phyloP scores from a whole-genome alignment of 441 rosid genomes.

The Croton laevigatus region DNA sequence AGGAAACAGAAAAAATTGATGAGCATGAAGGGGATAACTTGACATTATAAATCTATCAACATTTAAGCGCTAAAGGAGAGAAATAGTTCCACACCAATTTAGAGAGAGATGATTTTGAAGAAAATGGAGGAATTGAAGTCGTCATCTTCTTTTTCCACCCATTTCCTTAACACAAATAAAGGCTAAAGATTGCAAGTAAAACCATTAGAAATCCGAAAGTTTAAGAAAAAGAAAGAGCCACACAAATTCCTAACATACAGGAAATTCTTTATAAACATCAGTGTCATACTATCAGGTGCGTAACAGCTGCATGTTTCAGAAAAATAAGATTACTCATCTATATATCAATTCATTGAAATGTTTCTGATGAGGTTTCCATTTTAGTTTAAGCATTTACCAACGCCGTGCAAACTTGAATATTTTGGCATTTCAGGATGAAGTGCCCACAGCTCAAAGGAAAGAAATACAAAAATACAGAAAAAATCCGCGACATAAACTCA shows the following conservation, averaged over 20 bases:
- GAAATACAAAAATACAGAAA: too few relatives aligned
- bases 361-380: neutral
- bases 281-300: neutral
- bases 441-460: too few relatives aligned
- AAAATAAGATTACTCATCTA: neutral
- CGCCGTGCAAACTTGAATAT: neutral
- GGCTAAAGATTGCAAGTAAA: neutral
- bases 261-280: too few relatives aligned
- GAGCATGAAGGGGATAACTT: neutral
- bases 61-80: neutral
- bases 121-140: too few relatives aligned
- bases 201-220: neutral
- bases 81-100: too few relatives aligned
- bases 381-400: neutral
- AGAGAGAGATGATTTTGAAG: too few relatives aligned
- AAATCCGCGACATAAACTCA: too few relatives aligned
- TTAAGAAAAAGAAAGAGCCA: neutral
- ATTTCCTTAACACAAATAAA: too few relatives aligned
- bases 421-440: neutral
- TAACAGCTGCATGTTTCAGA: neutral
- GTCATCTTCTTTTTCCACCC: too few relatives aligned
- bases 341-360: neutral
- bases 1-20: conserved; percentile 6
- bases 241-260: neutral
- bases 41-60: neutral